Evolutionary conservation across 805 yeast species (phyloP).

Genomic region (Jamesozyma jinghongensis): DNA sequence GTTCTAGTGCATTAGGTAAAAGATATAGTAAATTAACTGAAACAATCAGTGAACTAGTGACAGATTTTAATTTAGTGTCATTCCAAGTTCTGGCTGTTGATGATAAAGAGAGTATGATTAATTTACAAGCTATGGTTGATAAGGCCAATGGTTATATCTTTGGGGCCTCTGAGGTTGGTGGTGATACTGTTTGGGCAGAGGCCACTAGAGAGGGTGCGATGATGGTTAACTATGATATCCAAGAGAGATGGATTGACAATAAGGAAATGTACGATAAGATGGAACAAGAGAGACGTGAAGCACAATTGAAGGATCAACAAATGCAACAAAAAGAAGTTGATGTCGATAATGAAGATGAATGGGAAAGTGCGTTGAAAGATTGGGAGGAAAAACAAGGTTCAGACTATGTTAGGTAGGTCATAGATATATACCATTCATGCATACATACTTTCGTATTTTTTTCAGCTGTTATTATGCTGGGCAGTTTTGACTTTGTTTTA

Average conservation of each 20-base stretch:
- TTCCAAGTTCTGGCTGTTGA: conserved; percentile 88
- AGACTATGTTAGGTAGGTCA: conserved; percentile 16
- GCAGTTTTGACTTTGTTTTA: too few species aligned
- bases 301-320: conserved; percentile 35
- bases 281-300: conserved; percentile 40
- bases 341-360: conserved; percentile 55
- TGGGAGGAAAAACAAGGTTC: conserved; percentile 42
- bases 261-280: conserved; percentile 67
- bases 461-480: too few species aligned
- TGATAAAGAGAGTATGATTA: conserved; percentile 86
- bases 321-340: conserved; percentile 40
- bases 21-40: conserved; percentile 61
- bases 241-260: conserved; percentile 90
- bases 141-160: conserved; percentile 89
- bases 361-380: conserved; percentile 55
- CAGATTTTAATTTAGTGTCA: conserved; percentile 78
- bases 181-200: conserved; percentile 97
- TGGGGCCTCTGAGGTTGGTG: conserved; percentile 90
- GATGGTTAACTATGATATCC: conserved; percentile 54
- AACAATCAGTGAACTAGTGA: conserved; percentile 71
- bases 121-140: conserved; percentile 66
- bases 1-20: conserved; percentile 52
- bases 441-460: too few species aligned
- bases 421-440: neutral
- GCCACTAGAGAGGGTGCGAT: conserved; percentile 74